Percentiles rank a stretch among this genome's conserved stretches.
Evolutionary conservation across 148 eudicot genomes (phyloP).

Genomic region (Amaranthus hypochondriacus): DNA sequence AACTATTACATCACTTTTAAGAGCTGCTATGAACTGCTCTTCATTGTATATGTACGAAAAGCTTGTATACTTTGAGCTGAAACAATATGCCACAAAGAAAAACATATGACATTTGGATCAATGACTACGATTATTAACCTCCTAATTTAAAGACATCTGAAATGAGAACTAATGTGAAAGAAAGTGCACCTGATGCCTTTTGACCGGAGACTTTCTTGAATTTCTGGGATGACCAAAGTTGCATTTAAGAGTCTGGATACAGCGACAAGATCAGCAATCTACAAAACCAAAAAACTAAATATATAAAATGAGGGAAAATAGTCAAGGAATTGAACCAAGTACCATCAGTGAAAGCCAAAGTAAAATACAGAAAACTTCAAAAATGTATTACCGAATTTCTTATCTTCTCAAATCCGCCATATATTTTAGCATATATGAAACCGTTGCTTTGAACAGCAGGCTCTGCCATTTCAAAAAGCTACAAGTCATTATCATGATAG

Average conservation of each 20-base stretch:
- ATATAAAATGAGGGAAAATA: not conserved
- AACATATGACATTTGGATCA: slow-evolving; percentile 19
- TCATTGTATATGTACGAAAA: slow-evolving; percentile 87
- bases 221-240: slow-evolving; percentile 90
- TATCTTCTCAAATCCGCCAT: slow-evolving; percentile 90
- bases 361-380: slow-evolving; percentile 8
- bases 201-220: slow-evolving; percentile 72
- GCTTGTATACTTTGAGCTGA: slow-evolving; percentile 81
- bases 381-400: slow-evolving; percentile 58
- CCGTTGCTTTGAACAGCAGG: slow-evolving; percentile 68
- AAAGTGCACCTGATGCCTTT: slow-evolving; percentile 76
- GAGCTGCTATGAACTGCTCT: slow-evolving; percentile 70
- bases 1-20: slow-evolving; percentile 67
- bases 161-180: slow-evolving; percentile 7
- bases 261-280: slow-evolving; percentile 94
- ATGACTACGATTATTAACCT: not conserved
- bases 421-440: slow-evolving; percentile 84
- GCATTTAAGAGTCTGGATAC: slow-evolving; percentile 90
- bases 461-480: slow-evolving; percentile 35
- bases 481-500: no score
- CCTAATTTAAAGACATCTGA: slow-evolving; percentile 10
- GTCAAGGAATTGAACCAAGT: not conserved
- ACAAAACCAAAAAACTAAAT: slow-evolving; percentile 27
- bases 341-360: not conserved
- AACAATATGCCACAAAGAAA: slow-evolving; percentile 19